Evolutionary conservation across 441 rosid genomes (phyloP), one percentile per base, ranked within the genome.

Genomic region (Populus hybrid): DNA sequence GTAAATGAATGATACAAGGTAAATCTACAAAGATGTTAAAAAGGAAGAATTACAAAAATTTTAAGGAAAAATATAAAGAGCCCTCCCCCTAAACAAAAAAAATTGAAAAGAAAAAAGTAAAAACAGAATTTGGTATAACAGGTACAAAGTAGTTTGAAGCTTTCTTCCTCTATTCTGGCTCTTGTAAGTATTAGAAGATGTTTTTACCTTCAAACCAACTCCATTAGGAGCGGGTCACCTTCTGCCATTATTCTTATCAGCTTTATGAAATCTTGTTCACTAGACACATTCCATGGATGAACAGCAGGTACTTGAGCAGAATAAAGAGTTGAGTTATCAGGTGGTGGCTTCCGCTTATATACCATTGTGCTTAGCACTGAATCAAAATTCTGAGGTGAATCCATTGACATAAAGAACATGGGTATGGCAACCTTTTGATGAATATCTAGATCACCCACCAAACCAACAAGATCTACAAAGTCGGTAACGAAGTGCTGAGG

Each of bases 171-270:
- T 81, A 77, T 73, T 69, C 14, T 42, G 18, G 7, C 67, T 79
- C 63, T 32, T 75, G 72, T 8, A 35, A 67, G 76, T 64, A 76
- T 80, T 72, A 26, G 69, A 69, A 69, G 69, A 57, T 38, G 38
- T 73, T 35, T 79, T 74, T 32, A 69, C 78, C 83, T 79, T 94
- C 87, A 94, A 82, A 89, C 88, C 69, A 94, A 73, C 81, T 93
- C 98, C 97, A 92, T 89, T 79, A 93, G 79, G 40, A 93, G 95
- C 35, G 99, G 99, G 80, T 95, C 99, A 7, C 99, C 98, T 87
- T 89, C 89, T 0, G 94, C 97, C 98, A 93, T 95, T 80, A 83
- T 82, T 85, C 92, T 88, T 61, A 93, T 87, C 75, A 95, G 88
- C 84, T 88, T 92, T 79, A 95, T 92, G 87, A 95, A 95, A 81